Conservation (phyloP, 192 early-diverging fungal species). For the Mortierella antarctica region DNA sequence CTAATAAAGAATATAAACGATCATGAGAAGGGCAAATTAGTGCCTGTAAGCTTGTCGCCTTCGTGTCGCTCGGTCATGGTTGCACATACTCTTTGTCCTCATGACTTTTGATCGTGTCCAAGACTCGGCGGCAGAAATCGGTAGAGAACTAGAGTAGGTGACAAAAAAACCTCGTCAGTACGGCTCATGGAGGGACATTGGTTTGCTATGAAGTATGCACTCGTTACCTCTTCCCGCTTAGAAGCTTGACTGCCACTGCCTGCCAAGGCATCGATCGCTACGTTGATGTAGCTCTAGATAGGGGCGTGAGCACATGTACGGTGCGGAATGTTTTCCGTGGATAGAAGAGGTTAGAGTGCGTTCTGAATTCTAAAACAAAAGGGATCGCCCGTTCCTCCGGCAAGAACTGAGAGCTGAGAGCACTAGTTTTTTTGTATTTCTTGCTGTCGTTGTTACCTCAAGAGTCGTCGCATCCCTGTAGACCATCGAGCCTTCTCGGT, state of each 20-base stretch:
- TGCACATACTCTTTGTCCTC: constrained; percentile 35
- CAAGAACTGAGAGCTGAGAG: neutral
- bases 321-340: neutral
- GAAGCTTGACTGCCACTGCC: neutral
- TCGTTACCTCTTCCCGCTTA: constrained; percentile 24
- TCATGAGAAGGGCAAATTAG: neutral
- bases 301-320: neutral
- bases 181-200: neutral
- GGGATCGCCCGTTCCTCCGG: neutral
- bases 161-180: too few relatives aligned
- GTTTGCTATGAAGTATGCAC: neutral
- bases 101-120: constrained; percentile 42
- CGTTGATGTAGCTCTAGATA: constrained; percentile 30
- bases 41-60: neutral
- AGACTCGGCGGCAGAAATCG: constrained; percentile 37
- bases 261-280: constrained; percentile 19
- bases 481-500: constrained; percentile 57
- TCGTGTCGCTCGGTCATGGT: too few relatives aligned
- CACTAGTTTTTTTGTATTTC: neutral
- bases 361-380: neutral
- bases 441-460: constrained; percentile 51
- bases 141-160: constrained; percentile 22
- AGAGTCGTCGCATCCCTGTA: constrained; percentile 60
- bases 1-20: constrained; percentile 21
- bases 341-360: neutral